Conservation (phyloP, 1,284 basidiomycete genomes). For the Fomitopsis schrenkii region DNA sequence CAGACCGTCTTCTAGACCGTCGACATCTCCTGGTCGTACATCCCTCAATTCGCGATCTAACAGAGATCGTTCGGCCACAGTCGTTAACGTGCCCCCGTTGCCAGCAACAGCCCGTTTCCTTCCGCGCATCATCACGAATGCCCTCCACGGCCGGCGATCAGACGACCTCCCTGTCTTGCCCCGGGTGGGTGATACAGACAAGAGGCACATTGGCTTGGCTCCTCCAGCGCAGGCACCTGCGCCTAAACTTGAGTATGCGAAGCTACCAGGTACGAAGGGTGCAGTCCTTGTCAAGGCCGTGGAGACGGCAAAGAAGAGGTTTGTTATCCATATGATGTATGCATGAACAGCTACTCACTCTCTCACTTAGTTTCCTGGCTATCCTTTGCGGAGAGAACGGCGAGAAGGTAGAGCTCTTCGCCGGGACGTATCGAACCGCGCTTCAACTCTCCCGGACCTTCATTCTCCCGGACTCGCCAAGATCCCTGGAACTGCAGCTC, state of each 20-base stretch:
- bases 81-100: constrained; percentile 20
- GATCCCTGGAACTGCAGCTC: constrained; percentile 80
- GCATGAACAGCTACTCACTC: neutral
- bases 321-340: constrained; percentile 7
- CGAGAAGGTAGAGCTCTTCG: constrained; percentile 89
- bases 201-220: constrained; percentile 11
- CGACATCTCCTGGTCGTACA: constrained; percentile 22
- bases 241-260: constrained; percentile 84
- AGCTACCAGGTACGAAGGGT: constrained; percentile 86
- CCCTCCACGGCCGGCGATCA: constrained; percentile 54
- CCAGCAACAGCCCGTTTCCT: constrained; percentile 52
- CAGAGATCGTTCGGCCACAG: constrained; percentile 20
- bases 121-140: constrained; percentile 65
- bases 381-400: constrained; percentile 88
- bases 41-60: constrained; percentile 5
- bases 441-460: constrained; percentile 80
- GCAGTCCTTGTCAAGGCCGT: constrained; percentile 78
- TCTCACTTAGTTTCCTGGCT: constrained; percentile 67
- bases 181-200: constrained; percentile 17
- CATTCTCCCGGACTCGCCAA: constrained; percentile 83
- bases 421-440: constrained; percentile 78
- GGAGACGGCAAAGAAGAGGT: constrained; percentile 86
- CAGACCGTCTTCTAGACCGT: constrained; percentile 17
- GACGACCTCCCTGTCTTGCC: constrained; percentile 47
- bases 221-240: constrained; percentile 51